Conservation (phyloP, 345 rosid genomes). For the Gossypium mustelinum region DNA sequence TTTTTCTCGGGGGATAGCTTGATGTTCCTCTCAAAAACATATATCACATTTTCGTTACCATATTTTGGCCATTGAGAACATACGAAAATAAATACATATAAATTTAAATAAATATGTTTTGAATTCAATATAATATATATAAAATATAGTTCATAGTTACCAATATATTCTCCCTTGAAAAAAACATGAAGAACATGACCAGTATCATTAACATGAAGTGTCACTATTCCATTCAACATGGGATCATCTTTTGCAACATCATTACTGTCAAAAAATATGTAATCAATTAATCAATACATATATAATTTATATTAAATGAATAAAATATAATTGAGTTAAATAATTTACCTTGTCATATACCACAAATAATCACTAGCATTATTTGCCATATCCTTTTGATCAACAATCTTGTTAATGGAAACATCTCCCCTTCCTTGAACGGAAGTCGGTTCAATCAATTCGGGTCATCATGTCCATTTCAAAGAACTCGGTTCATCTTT, state of each 20-base stretch:
- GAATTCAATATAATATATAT: background rate
- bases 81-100: background rate
- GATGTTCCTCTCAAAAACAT: constrained; percentile 12
- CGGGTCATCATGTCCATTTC: constrained; percentile 63
- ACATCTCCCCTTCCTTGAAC: constrained; percentile 33
- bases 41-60: background rate
- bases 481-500: constrained; percentile 31
- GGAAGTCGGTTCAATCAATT: constrained; percentile 23
- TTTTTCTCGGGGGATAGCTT: constrained; percentile 12
- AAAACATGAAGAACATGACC: constrained; percentile 38
- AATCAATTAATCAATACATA: background rate
- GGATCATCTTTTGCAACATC: constrained; percentile 14
- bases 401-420: constrained; percentile 30
- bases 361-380: too few species aligned
- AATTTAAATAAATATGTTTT: background rate
- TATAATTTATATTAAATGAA: background rate
- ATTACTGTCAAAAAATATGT: constrained; percentile 11
- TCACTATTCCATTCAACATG: constrained; percentile 8
- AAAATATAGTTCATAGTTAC: constrained; percentile 10
- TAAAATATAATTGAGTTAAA: too few species aligned
- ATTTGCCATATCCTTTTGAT: constrained; percentile 37
- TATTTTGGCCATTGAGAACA: constrained; percentile 4
- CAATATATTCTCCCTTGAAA: constrained; percentile 32
- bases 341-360: too few species aligned
- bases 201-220: constrained; percentile 31